phyloP scores from a whole-genome alignment of 805 yeast species.

The Hanseniaspora mollemarum region DNA sequence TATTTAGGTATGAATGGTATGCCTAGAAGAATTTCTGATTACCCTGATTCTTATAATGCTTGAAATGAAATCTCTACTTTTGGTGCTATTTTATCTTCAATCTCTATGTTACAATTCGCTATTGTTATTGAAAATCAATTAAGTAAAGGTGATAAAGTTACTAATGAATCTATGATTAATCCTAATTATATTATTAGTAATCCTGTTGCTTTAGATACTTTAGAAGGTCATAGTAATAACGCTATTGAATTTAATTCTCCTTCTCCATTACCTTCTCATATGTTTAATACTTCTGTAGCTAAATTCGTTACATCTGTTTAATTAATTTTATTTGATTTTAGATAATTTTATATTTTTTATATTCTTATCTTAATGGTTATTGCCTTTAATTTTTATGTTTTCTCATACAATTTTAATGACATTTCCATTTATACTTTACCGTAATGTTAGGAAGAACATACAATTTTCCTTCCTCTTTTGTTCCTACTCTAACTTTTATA shows the following conservation, averaged over 20 bases:
- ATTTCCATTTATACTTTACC: too few species aligned
- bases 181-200: background rate
- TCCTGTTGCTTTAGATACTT: background rate
- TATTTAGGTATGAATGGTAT: slow-evolving; percentile 18
- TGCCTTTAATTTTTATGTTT: too few species aligned
- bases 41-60: slow-evolving; percentile 17
- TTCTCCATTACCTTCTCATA: background rate
- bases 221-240: background rate
- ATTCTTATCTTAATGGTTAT: too few species aligned
- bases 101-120: slow-evolving; percentile 11
- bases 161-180: background rate
- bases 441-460: too few species aligned
- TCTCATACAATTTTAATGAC: too few species aligned
- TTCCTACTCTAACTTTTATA: too few species aligned
- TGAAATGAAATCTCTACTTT: slow-evolving; percentile 12
- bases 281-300: background rate
- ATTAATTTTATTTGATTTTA: background rate
- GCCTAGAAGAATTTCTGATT: slow-evolving; percentile 20
- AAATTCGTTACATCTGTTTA: background rate
- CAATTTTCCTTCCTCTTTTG: too few species aligned
- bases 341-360: too few species aligned
- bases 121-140: slow-evolving; percentile 7
- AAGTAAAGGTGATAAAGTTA: background rate
- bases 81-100: slow-evolving; percentile 9
- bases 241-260: background rate